A percentile compares a stretch with the other conserved stretches of the same genome.
phyloP scores from a whole-genome alignment of 768 basidiomycete genomes.

The Lactarius quietus region DNA sequence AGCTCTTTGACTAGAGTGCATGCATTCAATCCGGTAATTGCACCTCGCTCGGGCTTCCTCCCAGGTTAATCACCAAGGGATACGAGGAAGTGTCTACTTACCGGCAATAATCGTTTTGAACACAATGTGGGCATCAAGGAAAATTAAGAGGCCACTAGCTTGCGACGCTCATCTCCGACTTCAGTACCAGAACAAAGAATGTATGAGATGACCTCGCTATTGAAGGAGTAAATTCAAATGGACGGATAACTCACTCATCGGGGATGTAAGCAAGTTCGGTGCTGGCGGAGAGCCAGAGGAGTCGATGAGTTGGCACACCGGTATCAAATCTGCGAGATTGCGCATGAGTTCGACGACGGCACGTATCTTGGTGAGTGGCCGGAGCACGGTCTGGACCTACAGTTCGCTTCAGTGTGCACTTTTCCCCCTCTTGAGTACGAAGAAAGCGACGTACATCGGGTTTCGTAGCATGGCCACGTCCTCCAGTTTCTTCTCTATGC shows the following conservation, averaged over 20 bases:
- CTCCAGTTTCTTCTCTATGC: too few species aligned
- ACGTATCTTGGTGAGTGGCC: conserved; percentile 70
- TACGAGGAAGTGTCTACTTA: conserved; percentile 37
- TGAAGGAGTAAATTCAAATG: not conserved
- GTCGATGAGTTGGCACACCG: conserved; percentile 66
- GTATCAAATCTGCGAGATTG: conserved; percentile 64
- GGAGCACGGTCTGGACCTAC: conserved; percentile 75
- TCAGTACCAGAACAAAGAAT: not conserved
- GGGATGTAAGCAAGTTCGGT: conserved; percentile 71
- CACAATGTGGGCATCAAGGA: conserved; percentile 74
- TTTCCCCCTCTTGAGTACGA: too few species aligned
- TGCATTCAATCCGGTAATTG: too few species aligned
- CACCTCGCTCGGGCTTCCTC: too few species aligned
- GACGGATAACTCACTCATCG: conserved; percentile 38
- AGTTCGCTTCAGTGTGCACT: too few species aligned
- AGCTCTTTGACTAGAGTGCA: too few species aligned
- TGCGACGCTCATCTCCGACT: conserved; percentile 28
- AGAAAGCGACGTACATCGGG: too few species aligned
- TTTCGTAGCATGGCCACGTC: too few species aligned
- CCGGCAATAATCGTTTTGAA: conserved; percentile 84
- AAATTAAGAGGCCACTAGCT: conserved; percentile 65
- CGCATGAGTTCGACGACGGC: conserved; percentile 73
- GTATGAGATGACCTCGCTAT: too few species aligned
- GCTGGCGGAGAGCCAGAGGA: conserved; percentile 50
- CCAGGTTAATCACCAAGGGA: not conserved